Conservation (phyloP, 352 stramenopile genomes). For the Pythium monospermum region DNA sequence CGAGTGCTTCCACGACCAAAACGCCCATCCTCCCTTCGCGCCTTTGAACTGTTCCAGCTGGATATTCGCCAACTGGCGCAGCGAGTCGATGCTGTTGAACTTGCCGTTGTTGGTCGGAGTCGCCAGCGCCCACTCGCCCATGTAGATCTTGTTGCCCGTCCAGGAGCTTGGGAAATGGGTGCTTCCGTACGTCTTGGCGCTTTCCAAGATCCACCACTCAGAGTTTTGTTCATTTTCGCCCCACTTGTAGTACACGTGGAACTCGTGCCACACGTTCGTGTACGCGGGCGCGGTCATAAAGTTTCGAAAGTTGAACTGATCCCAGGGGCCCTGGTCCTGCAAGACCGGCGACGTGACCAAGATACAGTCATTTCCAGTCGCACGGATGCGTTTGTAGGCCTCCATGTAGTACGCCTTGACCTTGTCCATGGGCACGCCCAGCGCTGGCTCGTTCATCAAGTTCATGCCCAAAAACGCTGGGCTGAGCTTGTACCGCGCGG, state of each 20-base stretch:
- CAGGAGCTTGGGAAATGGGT: slow-evolving; percentile 17
- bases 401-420: slow-evolving; percentile 32
- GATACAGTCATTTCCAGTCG: slow-evolving; percentile 17
- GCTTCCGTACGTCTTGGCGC: slow-evolving; percentile 6
- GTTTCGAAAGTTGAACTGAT: slow-evolving; percentile 10
- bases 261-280: slow-evolving; percentile 26
- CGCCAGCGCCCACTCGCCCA: slow-evolving; percentile 53
- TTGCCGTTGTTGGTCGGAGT: slow-evolving; percentile 9
- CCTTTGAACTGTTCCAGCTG: slow-evolving; percentile 21
- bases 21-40: slow-evolving; percentile 18
- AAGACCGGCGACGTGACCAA: slow-evolving; percentile 14
- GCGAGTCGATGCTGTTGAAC: slow-evolving; percentile 4
- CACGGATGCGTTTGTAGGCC: slow-evolving; percentile 35
- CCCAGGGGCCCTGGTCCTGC: slow-evolving; percentile 10
- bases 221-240: slow-evolving; percentile 18
- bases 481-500: no score
- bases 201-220: slow-evolving; percentile 9
- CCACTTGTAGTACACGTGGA: slow-evolving; percentile 29
- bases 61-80: slow-evolving; percentile 13
- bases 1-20: slow-evolving; percentile 26
- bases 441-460: slow-evolving; percentile 43
- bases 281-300: slow-evolving; percentile 16
- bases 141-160: slow-evolving; percentile 29
- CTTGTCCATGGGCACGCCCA: slow-evolving; percentile 7
- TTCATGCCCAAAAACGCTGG: no score